phyloP scores from a whole-genome alignment of 768 basidiomycete species.

The Ephemerocybe angulata region DNA sequence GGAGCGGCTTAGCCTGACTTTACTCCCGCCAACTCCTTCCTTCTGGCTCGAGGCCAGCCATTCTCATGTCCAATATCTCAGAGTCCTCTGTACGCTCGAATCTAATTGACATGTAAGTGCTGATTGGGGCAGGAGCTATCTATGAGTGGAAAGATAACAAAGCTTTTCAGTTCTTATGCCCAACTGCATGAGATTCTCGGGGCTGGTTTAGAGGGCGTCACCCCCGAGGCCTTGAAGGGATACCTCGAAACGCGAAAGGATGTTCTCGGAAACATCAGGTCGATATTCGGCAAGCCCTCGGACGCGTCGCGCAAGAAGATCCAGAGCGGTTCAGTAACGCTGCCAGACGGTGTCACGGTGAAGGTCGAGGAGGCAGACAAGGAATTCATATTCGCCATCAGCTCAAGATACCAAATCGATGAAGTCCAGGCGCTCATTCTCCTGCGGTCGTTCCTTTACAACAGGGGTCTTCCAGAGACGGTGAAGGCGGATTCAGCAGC shows the following conservation, averaged over 20 bases:
- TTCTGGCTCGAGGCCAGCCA: neutral
- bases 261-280: slow-evolving; percentile 52
- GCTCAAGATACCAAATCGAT: slow-evolving; percentile 70
- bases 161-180: slow-evolving; percentile 51
- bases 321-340: slow-evolving; percentile 61
- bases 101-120: slow-evolving; percentile 16
- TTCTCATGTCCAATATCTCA: neutral
- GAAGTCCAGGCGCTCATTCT: slow-evolving; percentile 75
- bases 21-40: neutral
- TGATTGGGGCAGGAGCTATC: neutral
- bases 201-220: slow-evolving; percentile 56
- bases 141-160: neutral
- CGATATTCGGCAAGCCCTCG: slow-evolving; percentile 68
- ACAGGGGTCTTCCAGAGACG: slow-evolving; percentile 60
- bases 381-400: slow-evolving; percentile 67
- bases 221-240: slow-evolving; percentile 54
- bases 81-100: slow-evolving; percentile 11
- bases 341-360: slow-evolving; percentile 62
- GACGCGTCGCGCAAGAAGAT: slow-evolving; percentile 63
- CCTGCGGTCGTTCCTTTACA: slow-evolving; percentile 73
- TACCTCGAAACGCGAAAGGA: slow-evolving; percentile 54
- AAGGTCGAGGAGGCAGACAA: slow-evolving; percentile 68
- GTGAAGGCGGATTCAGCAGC: slow-evolving; percentile 26
- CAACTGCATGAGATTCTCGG: slow-evolving; percentile 52
- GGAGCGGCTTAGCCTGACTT: too few relatives aligned